phyloP scores from a whole-genome alignment of 2,329 filamentous ascomycete species.

The Diaporthe sp. region DNA sequence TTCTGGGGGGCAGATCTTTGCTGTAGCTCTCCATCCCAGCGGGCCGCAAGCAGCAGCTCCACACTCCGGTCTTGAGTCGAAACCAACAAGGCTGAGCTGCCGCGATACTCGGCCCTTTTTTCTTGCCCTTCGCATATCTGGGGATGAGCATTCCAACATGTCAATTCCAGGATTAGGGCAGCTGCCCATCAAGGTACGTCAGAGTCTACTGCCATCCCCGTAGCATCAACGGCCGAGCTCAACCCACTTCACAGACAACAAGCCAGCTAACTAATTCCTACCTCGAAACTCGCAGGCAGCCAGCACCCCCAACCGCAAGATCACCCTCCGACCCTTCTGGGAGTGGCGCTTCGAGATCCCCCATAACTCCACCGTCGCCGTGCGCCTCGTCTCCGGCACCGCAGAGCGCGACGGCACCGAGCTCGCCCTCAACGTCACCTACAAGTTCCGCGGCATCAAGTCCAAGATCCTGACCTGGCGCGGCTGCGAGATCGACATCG shows the following conservation, averaged over 20 bases:
- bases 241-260: background rate
- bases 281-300: constrained; percentile 43
- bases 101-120: background rate
- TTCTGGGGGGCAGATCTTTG: constrained; percentile 3
- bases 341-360: constrained; percentile 86
- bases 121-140: constrained; percentile 25
- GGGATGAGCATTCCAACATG: constrained; percentile 56
- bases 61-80: constrained; percentile 2
- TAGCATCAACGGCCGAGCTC: background rate
- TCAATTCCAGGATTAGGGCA: constrained; percentile 81
- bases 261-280: background rate
- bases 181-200: constrained; percentile 67
- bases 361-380: constrained; percentile 52
- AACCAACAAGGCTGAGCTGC: constrained; percentile 31
- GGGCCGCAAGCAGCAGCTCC: constrained; percentile 19
- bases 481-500: constrained; percentile 86
- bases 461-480: constrained; percentile 93
- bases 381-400: constrained; percentile 79
- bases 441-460: constrained; percentile 84
- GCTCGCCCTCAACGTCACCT: constrained; percentile 82
- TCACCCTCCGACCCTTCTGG: constrained; percentile 69
- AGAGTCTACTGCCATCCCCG: background rate
- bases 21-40: background rate
- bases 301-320: constrained; percentile 55
- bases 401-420: constrained; percentile 97